Base-by-base conservation (phyloP, 2,329 filamentous ascomycete species). In the Monosporascus sp. region DNA sequence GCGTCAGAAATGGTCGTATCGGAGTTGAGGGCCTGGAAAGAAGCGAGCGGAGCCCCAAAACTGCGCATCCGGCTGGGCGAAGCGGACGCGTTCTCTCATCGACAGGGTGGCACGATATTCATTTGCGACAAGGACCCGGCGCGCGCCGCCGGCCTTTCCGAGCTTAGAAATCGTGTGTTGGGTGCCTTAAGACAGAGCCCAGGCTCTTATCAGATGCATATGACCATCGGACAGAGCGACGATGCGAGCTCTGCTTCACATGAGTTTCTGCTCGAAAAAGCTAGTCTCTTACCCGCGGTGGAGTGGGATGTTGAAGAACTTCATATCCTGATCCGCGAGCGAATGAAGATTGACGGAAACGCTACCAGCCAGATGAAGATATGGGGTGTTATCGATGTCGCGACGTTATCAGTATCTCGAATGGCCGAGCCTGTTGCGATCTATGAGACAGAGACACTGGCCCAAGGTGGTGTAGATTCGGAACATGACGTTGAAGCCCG, bases 201-300 rank as follows among this genome's bases (percentile, higher is more conserved):
- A 11, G 57, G 57, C 3, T 49, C 53, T 1, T 78, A 72, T 54
- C 70, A 65, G 14, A 71, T 75, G 61, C 84, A 87, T 64, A 67
- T 88, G 67, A 87, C 82, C 0, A 68, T 87, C 24, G 85, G 79
- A 0, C 84, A 87, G 60, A 81, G 74, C 43, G 73, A 78, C 37
- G 74, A 81, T 24, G 59, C 69, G 9, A 63, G 69, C 5, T 67
- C 72, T 5, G 70, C 73, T 19, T 67, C 74, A n/a, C 76, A 80
- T 55, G 69, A 76, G 7, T 79, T 77, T 37, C 65, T 85, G 5
- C 54, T 81, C 4, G 70, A 78, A 20, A 85, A 86, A 60, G 74
- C 76, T 5, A 67, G 69, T 3, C 63, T 78, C 6, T 58, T 86
- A 17, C 74, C 79, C 0, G 56, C 66, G 0, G 22, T 84, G 2